phyloP scores from a whole-genome alignment of 2,329 filamentous ascomycete species.

The Didymella segeticola region DNA sequence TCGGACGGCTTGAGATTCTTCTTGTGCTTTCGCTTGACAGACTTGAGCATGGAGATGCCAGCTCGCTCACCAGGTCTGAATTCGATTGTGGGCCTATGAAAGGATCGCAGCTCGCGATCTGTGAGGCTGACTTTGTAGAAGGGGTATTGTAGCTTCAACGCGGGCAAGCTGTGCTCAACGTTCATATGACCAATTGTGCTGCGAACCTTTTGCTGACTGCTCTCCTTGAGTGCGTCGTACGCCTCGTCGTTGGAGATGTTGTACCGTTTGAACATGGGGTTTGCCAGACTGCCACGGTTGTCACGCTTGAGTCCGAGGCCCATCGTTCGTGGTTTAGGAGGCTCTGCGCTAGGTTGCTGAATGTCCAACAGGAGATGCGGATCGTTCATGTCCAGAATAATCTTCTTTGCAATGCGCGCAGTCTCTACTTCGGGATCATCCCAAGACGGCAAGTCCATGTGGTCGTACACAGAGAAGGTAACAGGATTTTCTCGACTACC shows the following conservation, averaged over 20 bases:
- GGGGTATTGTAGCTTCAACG: conserved; percentile 88
- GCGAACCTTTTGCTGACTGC: conserved; percentile 93
- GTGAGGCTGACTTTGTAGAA: conserved; percentile 91
- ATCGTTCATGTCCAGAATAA: conserved; percentile 87
- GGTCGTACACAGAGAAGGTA: conserved; percentile 46
- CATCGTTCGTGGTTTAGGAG: conserved; percentile 62
- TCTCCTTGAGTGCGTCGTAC: conserved; percentile 95
- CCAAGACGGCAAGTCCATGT: conserved; percentile 65
- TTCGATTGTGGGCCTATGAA: conserved; percentile 80
- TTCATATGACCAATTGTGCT: conserved; percentile 88
- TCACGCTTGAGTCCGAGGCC: conserved; percentile 68
- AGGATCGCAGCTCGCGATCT: conserved; percentile 75
- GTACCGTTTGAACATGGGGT: conserved; percentile 80
- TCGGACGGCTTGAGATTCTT: conserved; percentile 80
- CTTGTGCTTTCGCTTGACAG: conserved; percentile 77
- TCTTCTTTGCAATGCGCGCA: conserved; percentile 74
- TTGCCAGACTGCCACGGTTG: conserved; percentile 72
- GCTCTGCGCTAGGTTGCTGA: conserved; percentile 67
- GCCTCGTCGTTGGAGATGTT: conserved; percentile 97
- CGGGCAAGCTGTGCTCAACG: conserved; percentile 94
- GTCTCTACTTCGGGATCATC: conserved; percentile 81
- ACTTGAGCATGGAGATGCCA: conserved; percentile 72
- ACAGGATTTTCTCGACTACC: conserved; percentile 37
- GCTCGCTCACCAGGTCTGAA: conserved; percentile 75
- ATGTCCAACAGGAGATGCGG: conserved; percentile 85